Evolutionary conservation across 352 stramenopile species (phyloP).

Genomic region (Globisporangium takayamanum): DNA sequence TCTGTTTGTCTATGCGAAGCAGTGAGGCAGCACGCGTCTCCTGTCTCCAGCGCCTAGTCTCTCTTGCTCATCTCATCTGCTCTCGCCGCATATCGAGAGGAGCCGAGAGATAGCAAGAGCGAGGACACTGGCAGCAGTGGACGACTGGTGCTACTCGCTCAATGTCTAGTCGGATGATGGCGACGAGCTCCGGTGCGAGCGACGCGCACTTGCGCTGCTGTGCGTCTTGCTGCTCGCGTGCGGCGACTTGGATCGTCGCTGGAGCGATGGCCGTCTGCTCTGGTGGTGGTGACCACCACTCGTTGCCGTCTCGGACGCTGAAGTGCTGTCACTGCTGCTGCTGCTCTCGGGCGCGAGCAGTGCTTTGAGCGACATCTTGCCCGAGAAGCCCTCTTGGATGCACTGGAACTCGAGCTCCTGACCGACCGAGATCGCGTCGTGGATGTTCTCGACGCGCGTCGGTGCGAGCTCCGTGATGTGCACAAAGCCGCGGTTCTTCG

Average conservation of each 20-base stretch:
- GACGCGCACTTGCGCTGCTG: conserved; percentile 1
- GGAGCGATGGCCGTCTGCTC: conserved; percentile 29
- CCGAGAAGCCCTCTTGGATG: conserved; percentile 65
- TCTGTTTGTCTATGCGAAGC: neutral
- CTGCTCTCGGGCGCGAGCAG: conserved; percentile 18
- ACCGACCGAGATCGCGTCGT: conserved; percentile 46
- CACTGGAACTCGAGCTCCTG: conserved; percentile 79
- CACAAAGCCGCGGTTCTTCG: conserved; percentile 88
- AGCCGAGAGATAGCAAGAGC: neutral
- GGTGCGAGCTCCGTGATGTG: conserved; percentile 92
- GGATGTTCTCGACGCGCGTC: conserved; percentile 59
- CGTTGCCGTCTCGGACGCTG: conserved; percentile 1
- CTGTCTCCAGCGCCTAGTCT: neutral
- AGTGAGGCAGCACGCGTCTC: neutral
- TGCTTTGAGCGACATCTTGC: conserved; percentile 80
- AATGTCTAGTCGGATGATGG: conserved; percentile 2
- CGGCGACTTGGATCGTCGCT: conserved; percentile 14
- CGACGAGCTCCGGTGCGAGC: conserved; percentile 9
- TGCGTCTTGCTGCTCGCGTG: conserved; percentile 8
- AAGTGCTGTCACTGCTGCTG: neutral
- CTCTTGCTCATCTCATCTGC: neutral
- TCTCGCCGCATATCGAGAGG: neutral
- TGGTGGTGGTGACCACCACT: neutral
- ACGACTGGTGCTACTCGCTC: neutral
- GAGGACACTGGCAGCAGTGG: neutral